Percentiles rank a stretch among this genome's conserved stretches.
phyloP scores from a whole-genome alignment of 441 rosid genomes.

The Jatropha multifida region DNA sequence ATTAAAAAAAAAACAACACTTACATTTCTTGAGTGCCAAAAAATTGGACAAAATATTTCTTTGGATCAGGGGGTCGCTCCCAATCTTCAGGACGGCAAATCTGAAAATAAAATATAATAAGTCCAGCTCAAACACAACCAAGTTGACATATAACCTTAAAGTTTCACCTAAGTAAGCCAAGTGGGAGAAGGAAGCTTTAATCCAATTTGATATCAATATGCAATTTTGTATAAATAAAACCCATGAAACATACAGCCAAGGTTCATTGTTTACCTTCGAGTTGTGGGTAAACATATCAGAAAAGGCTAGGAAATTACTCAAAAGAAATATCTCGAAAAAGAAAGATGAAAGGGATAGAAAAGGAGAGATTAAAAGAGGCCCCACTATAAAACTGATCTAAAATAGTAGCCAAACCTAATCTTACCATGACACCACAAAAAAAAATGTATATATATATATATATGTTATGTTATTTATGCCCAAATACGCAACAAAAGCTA shows the following conservation, averaged over 20 bases:
- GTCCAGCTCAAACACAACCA: constrained; percentile 22
- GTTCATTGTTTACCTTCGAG: not conserved
- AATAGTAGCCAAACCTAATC: not conserved
- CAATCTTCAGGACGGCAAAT: constrained; percentile 89
- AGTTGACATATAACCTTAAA: constrained; percentile 15
- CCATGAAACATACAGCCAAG: not conserved
- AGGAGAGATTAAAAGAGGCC: not conserved
- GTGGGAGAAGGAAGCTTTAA: not conserved
- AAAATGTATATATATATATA: too few species aligned
- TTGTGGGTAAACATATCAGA: not conserved
- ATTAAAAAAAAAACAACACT: constrained; percentile 29
- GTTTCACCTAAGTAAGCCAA: constrained; percentile 12
- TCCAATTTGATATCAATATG: not conserved
- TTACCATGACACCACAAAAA: not conserved
- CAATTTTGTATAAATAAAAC: not conserved
- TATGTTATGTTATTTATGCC: too few species aligned
- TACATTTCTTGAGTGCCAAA: constrained; percentile 99
- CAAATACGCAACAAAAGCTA: too few species aligned
- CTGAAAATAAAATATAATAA: constrained; percentile 49
- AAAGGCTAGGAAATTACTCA: not conserved
- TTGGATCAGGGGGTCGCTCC: constrained; percentile 72
- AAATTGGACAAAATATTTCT: constrained; percentile 87
- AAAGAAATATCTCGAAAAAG: not conserved
- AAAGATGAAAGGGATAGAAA: not conserved
- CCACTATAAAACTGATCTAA: not conserved